Evolutionary conservation across 23 red algal genomes (phyloP), one percentile per base, ranked within the genome.

Genomic region (Agarophyton chilense): DNA sequence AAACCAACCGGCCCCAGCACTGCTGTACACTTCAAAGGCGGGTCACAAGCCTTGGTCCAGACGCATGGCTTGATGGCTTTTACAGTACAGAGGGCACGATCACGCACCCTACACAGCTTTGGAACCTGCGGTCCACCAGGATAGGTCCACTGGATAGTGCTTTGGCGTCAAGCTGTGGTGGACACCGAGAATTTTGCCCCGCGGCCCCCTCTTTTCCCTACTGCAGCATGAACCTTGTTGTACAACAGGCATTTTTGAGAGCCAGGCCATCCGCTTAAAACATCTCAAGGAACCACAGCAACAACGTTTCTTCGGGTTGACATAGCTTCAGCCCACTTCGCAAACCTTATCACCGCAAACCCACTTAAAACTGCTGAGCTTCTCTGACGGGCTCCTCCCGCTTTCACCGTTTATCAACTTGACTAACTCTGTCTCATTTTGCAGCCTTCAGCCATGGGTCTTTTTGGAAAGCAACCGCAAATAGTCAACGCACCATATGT

Each of bases 391-490:
- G 10, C 29, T 18, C 31, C 11, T 17, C 21, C 32, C 31, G 8
- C 7, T 31, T 1, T 38, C 16, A 14, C 9, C n/a, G n/a, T n/a
- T 11, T 36, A 65, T 35, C 60, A 65, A 38, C 32, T 36, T 36
- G 5, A 29, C 31, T 2, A 1, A 35, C 14, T 16, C 17, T 3
- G 24, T 39, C 0, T 26, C 41, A 1, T 74, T 5, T 26, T 40
- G 41, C 68, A 74, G 41, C 68, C 14, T 35, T 80, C n/a, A 18
- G 43, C 88, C 65, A 91, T 91, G 88, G 77, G 77, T 38, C 62
- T 82, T 40, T 91, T 91, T 60, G 88, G 88, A 50, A 91, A 91
- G 65, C 64, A 91, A 75, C 88, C 88, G 34, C 85, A 89, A 72
- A 57, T 78, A 7, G 76, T 91, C 46, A 61, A 81, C 76, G 65